phyloP scores from a whole-genome alignment of 768 basidiomycete genomes.

The Suillus brevipes region DNA sequence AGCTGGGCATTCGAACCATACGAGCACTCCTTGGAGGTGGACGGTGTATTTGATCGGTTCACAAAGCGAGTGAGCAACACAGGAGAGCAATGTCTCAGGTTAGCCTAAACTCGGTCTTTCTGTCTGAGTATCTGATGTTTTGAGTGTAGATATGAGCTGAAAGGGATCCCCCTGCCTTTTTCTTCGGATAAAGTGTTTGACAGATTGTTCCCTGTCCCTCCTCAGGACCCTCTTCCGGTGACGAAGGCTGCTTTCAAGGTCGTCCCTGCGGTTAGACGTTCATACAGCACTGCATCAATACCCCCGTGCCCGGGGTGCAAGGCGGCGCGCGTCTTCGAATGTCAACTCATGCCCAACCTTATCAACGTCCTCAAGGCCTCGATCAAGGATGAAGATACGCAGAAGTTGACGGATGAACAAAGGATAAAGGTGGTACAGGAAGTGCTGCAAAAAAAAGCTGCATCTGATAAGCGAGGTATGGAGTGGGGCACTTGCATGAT shows the following conservation, averaged over 20 bases:
- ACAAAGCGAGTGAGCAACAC: slow-evolving; percentile 67
- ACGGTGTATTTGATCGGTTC: slow-evolving; percentile 87
- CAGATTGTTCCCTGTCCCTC: slow-evolving; percentile 66
- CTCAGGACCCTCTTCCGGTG: slow-evolving; percentile 46
- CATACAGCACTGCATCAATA: slow-evolving; percentile 55
- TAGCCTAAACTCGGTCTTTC: slow-evolving; percentile 1
- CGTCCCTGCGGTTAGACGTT: slow-evolving; percentile 41
- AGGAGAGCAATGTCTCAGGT: slow-evolving; percentile 89
- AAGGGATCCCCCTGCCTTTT: slow-evolving; percentile 82
- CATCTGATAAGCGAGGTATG: slow-evolving; percentile 63
- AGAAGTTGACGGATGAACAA: slow-evolving; percentile 62
- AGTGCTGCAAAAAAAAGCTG: slow-evolving; percentile 48
- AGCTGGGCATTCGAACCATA: slow-evolving; percentile 73
- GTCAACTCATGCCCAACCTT: slow-evolving; percentile 92
- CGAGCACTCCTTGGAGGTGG: slow-evolving; percentile 77
- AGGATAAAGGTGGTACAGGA: slow-evolving; percentile 61
- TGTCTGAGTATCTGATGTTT: slow-evolving; percentile 1
- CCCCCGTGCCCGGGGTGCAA: slow-evolving; percentile 70
- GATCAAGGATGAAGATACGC: slow-evolving; percentile 21
- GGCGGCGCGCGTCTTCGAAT: slow-evolving; percentile 77
- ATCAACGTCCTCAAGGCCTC: slow-evolving; percentile 67
- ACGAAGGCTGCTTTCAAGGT: slow-evolving; percentile 64
- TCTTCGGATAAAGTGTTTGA: slow-evolving; percentile 74
- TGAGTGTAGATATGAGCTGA: slow-evolving; percentile 76
- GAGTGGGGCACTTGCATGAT: slow-evolving; percentile 94